These are phyloP conservation scores for Fomitopsis betulina DNA, from an alignment of 1,284 basidiomycete genomes.

Conservation along the genomic window DNA sequence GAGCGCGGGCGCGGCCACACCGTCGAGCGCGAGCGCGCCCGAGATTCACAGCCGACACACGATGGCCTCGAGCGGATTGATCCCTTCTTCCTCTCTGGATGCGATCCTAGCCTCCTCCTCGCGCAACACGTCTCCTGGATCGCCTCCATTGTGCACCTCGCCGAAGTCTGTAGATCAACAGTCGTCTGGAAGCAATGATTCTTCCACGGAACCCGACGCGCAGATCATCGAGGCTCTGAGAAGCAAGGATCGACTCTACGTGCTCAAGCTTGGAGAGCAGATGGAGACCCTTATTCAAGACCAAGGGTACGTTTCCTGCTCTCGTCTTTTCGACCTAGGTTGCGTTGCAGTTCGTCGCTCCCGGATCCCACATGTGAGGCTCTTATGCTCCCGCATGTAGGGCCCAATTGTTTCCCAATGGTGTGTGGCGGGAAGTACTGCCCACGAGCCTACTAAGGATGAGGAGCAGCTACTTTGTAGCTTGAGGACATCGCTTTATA, in stretches of 20 bases:
- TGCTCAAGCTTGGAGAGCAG: slow-evolving; percentile 75
- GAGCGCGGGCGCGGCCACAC: slow-evolving; percentile 14
- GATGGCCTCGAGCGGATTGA: slow-evolving; percentile 15
- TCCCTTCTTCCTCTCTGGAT: slow-evolving; percentile 22
- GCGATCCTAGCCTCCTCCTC: slow-evolving; percentile 14
- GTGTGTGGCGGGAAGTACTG: too few relatives aligned
- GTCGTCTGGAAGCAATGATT: slow-evolving; percentile 8
- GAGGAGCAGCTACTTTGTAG: too few relatives aligned
- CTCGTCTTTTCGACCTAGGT: not conserved
- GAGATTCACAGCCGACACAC: slow-evolving; percentile 16
- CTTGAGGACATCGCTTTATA: too few relatives aligned
- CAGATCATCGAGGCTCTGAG: slow-evolving; percentile 79
- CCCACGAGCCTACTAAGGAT: too few relatives aligned
- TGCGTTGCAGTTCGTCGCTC: not conserved
- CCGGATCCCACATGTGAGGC: not conserved
- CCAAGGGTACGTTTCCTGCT: slow-evolving; percentile 46
- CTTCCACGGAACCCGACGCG: slow-evolving; percentile 52
- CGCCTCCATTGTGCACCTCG: slow-evolving; percentile 8
- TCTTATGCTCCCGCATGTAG: too few relatives aligned
- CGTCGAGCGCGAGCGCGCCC: slow-evolving; percentile 19
- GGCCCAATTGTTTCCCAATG: too few relatives aligned
- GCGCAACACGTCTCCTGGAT: slow-evolving; percentile 16
- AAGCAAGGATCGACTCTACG: slow-evolving; percentile 81
- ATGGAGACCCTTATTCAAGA: slow-evolving; percentile 77
- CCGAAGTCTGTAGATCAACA: slow-evolving; percentile 7